A percentile compares a stretch with the other conserved stretches of the same genome.
Conservation (phyloP, 805 yeast species). For the Candida patagonica region DNA sequence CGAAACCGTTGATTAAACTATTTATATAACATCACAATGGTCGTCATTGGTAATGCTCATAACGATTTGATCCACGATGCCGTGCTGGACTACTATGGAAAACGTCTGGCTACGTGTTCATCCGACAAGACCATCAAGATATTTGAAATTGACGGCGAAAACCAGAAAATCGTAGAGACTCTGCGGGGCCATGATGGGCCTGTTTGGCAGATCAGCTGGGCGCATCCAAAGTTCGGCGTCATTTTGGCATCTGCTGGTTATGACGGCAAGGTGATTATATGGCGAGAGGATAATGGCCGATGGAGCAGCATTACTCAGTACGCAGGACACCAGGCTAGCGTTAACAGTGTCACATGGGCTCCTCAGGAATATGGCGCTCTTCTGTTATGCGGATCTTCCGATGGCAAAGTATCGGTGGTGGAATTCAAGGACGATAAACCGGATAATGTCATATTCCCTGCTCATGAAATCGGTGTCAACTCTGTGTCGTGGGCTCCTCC, state of each 20-base stretch:
- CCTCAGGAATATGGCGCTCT: constrained; percentile 96
- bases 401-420: constrained; percentile 83
- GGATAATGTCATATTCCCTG: constrained; percentile 44
- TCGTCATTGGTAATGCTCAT: constrained; percentile 83
- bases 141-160: constrained; percentile 82
- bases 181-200: constrained; percentile 94
- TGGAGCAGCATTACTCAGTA: constrained; percentile 88
- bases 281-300: constrained; percentile 86
- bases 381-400: constrained; percentile 82
- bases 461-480: constrained; percentile 91
- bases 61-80: constrained; percentile 88
- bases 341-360: constrained; percentile 92
- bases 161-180: constrained; percentile 74
- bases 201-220: constrained; percentile 98
- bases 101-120: constrained; percentile 90
- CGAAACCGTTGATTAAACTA: no score
- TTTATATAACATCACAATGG: constrained; percentile 32
- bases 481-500: constrained; percentile 70
- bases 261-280: constrained; percentile 87
- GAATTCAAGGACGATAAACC: constrained; percentile 86
- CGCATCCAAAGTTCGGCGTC: constrained; percentile 95
- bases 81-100: constrained; percentile 93
- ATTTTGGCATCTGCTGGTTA: constrained; percentile 91
- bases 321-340: constrained; percentile 84
- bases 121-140: constrained; percentile 94